A percentile compares a stretch with the other conserved stretches of the same genome.
Conservation (phyloP, 2,329 filamentous ascomycete species). For the Beauveria bassiana region DNA sequence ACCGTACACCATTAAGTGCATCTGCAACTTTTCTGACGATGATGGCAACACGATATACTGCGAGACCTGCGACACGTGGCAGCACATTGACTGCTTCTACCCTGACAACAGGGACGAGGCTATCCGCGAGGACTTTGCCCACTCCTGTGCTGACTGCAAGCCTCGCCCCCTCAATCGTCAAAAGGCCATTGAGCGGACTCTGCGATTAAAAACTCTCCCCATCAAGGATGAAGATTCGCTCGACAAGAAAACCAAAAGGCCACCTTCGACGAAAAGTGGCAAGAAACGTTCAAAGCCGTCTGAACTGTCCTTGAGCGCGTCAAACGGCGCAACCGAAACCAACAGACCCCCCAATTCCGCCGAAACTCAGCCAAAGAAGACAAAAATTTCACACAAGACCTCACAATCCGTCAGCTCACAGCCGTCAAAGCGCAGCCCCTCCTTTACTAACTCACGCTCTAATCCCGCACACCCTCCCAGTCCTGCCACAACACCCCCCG, state of each 20-base stretch:
- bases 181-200: slow-evolving; percentile 63
- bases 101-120: slow-evolving; percentile 62
- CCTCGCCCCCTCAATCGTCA: slow-evolving; percentile 67
- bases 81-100: slow-evolving; percentile 97
- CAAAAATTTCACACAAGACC: slow-evolving; percentile 73
- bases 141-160: slow-evolving; percentile 85
- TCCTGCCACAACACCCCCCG: slow-evolving; percentile 67
- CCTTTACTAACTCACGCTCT: slow-evolving; percentile 54
- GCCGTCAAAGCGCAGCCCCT: slow-evolving; percentile 56
- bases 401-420: slow-evolving; percentile 70
- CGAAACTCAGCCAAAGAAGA: slow-evolving; percentile 61
- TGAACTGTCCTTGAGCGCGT: slow-evolving; percentile 61
- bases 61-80: slow-evolving; percentile 94
- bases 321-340: slow-evolving; percentile 49
- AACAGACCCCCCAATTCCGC: slow-evolving; percentile 39
- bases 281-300: slow-evolving; percentile 69
- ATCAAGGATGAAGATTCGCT: slow-evolving; percentile 38
- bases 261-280: slow-evolving; percentile 73
- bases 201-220: slow-evolving; percentile 46
- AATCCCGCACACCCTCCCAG: slow-evolving; percentile 58
- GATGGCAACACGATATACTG: slow-evolving; percentile 97
- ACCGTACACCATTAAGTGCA: slow-evolving; percentile 95
- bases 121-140: slow-evolving; percentile 63
- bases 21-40: slow-evolving; percentile 87
- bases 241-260: slow-evolving; percentile 68